Base-by-base conservation (phyloP, 2,329 filamentous ascomycete genomes). In the Pyricularia sp. region DNA sequence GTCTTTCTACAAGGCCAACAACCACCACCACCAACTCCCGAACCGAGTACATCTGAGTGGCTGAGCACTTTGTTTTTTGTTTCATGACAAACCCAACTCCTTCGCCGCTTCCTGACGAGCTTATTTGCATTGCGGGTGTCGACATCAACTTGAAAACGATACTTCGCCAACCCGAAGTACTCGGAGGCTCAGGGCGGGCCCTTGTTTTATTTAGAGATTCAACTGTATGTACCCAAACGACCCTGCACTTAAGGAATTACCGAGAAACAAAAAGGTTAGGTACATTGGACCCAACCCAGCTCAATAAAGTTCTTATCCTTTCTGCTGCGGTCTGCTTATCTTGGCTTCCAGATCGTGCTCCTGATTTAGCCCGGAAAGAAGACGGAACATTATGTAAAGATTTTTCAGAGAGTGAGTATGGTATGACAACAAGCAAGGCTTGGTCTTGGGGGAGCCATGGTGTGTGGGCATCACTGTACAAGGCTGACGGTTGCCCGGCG, bases 351-450 rank as follows among this genome's bases (percentile, higher is more conserved):
- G n/a, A 25, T 63, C 58, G 28, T 30, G 36, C 30, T 68, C 59
- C 59, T 33, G 59, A 64, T 64, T 68, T 68, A 68, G 67, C 31
- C 26, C 59, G 67, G 67, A 64, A 68, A 36, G 25, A 25, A 61
- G 23, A 63, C 67, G 67, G 67, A 68, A 68, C 33, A 23, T 31
- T 63, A 33, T 55, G 59, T 36, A 50, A 28, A 26, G 1, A 12
- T 20, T 20, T 12, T 7, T 30, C 59, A 28, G 59, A 64, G 59
- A 26, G n/a, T n/a, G n/a, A 17, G 28, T n/a, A 61, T 55, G 42
- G 42, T 28, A 61, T 63, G 59, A 20, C 59, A 63, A 23, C 26
- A 20, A 63, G 17, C 59, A 20, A 63, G 59, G 59, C 59, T 63
- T 63, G 14, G 59, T 63, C 59, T 63, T 63, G 28, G 25, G 17